phyloP scores from a whole-genome alignment of 2,329 filamentous ascomycete genomes.

The Fusarium acutatum region DNA sequence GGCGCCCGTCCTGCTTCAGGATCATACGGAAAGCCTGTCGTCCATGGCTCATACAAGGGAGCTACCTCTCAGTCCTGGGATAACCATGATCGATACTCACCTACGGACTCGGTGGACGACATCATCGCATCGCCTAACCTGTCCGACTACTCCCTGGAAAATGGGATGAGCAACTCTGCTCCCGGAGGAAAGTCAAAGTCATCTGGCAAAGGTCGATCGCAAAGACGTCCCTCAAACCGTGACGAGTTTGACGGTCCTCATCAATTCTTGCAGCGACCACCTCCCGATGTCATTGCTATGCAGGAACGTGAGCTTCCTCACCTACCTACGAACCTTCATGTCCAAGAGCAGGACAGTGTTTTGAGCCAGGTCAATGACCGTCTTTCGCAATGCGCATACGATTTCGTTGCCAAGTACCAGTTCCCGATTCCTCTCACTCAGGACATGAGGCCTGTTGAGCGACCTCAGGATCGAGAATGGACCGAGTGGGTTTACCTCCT shows the following conservation, averaged over 20 bases:
- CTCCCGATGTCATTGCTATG: slow-evolving; percentile 74
- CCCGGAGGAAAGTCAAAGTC: slow-evolving; percentile 55
- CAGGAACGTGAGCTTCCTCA: slow-evolving; percentile 84
- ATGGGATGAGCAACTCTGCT: slow-evolving; percentile 52
- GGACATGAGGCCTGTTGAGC: slow-evolving; percentile 80
- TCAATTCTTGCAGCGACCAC: slow-evolving; percentile 79
- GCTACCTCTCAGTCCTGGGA: slow-evolving; percentile 58
- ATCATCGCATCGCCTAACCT: slow-evolving; percentile 65
- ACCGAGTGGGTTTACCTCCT: slow-evolving; percentile 91
- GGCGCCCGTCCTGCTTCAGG: slow-evolving; percentile 54
- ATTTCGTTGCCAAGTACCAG: slow-evolving; percentile 91
- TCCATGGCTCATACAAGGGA: slow-evolving; percentile 52
- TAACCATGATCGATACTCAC: slow-evolving; percentile 61
- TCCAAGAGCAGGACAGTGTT: slow-evolving; percentile 86
- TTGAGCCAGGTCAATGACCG: slow-evolving; percentile 84
- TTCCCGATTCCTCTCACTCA: slow-evolving; percentile 86
- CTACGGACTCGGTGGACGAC: slow-evolving; percentile 67
- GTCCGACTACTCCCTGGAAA: slow-evolving; percentile 69
- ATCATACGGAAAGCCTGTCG: slow-evolving; percentile 45
- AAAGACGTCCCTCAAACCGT: slow-evolving; percentile 79
- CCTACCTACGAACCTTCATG: slow-evolving; percentile 82
- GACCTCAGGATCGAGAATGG: slow-evolving; percentile 84
- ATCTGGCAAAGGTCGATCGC: slow-evolving; percentile 60
- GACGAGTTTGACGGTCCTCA: slow-evolving; percentile 92
- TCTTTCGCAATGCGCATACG: slow-evolving; percentile 84